A percentile compares a stretch with the other conserved stretches of the same genome.
phyloP scores from a whole-genome alignment of 371 early-diverging fungal genomes.

The Mortierella sp. region DNA sequence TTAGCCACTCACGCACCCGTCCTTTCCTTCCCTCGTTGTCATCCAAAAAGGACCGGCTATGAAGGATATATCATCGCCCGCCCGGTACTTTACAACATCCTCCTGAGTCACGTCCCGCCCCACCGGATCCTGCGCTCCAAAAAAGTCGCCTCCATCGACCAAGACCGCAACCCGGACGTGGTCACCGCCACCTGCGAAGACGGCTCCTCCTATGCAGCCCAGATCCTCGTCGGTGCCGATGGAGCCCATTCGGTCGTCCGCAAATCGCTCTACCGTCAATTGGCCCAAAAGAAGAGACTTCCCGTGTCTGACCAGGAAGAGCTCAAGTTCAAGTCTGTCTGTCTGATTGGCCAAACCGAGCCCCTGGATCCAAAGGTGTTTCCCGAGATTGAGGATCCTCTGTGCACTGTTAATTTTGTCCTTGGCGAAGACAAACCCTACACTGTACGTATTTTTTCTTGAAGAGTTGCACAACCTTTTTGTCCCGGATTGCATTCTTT shows the following conservation, averaged over 20 bases:
- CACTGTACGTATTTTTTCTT: neutral
- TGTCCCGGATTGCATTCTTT: neutral
- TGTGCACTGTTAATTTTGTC: neutral
- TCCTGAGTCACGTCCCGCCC: neutral
- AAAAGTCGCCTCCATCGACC: neutral
- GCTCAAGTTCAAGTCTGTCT: constrained; percentile 4
- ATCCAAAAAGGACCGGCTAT: neutral
- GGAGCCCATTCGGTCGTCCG: neutral
- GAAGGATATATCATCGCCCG: neutral
- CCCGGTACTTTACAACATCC: neutral
- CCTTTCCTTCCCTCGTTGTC: neutral
- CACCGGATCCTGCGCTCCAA: neutral
- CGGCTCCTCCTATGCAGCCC: neutral
- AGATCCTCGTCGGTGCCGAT: neutral
- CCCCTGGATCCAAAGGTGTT: neutral
- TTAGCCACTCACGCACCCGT: no score
- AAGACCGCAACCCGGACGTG: neutral
- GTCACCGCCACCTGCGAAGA: neutral
- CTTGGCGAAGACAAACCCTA: neutral
- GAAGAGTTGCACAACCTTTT: neutral
- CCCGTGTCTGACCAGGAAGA: constrained; percentile 1
- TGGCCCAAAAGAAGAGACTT: neutral
- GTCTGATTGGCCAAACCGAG: constrained; percentile 11
- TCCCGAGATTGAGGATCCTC: neutral
- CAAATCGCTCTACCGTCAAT: neutral